Percentiles rank a stretch among this genome's conserved stretches.
These are phyloP conservation scores for Edhazardia aedis DNA, from an alignment of 371 early-diverging fungal genomes.

Conservation along the genomic window DNA sequence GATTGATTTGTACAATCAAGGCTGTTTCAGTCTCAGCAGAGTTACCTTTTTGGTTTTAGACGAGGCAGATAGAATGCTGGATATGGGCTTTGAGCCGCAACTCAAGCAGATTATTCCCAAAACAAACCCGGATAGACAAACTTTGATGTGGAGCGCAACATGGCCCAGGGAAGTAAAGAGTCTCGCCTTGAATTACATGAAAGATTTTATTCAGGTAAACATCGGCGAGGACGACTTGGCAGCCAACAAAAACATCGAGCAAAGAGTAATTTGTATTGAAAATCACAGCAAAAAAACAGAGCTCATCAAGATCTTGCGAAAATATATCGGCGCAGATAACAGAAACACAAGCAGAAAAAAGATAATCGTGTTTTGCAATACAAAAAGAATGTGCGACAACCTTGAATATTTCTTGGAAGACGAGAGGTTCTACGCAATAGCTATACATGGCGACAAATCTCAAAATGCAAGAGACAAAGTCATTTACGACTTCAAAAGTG, in stretches of 20 bases:
- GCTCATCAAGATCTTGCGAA: conserved; percentile 58
- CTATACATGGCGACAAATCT: conserved; percentile 93
- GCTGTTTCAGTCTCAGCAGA: conserved; percentile 63
- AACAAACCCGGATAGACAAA: conserved; percentile 86
- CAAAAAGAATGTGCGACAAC: conserved; percentile 84
- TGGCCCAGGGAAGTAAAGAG: conserved; percentile 89
- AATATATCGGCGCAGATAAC: conserved; percentile 26
- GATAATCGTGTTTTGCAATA: conserved; percentile 83
- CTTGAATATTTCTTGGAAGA: conserved; percentile 65
- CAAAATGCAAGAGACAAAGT: conserved; percentile 94
- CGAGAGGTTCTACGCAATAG: conserved; percentile 79
- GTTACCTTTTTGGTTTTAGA: conserved; percentile 89
- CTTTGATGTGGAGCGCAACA: conserved; percentile 97
- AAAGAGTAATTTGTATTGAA: conserved; percentile 63
- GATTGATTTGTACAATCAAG: conserved; percentile 63
- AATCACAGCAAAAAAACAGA: conserved; percentile 74
- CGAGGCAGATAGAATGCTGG: conserved; percentile 93
- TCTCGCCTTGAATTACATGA: conserved; percentile 70
- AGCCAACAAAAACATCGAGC: conserved; percentile 79
- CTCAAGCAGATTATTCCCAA: conserved; percentile 87
- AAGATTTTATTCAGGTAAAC: conserved; percentile 85
- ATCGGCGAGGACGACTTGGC: conserved; percentile 90
- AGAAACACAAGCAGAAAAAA: conserved; percentile 49
- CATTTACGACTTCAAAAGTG: conserved; percentile 66
- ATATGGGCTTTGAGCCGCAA: conserved; percentile 98